Conservation (phyloP, 169 alveolate genomes). For the Babesia bigemina region DNA sequence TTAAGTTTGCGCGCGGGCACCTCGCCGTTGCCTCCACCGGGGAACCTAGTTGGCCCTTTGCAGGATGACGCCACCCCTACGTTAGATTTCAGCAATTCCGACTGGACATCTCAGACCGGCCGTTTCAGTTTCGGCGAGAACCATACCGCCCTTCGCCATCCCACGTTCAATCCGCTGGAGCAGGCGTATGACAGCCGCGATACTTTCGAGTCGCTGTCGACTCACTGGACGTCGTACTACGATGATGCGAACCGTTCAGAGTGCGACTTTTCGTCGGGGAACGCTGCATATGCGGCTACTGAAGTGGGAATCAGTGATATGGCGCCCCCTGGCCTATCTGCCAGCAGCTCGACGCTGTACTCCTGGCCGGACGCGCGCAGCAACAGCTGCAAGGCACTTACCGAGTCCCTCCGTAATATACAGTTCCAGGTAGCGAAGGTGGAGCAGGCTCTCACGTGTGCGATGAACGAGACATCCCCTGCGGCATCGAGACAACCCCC, state of each 20-base stretch:
- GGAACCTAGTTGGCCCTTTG: too few species aligned
- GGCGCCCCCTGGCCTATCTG: too few species aligned
- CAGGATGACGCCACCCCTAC: neutral
- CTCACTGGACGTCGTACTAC: neutral
- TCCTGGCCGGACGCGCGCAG: neutral
- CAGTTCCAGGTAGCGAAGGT: neutral
- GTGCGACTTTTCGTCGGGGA: neutral
- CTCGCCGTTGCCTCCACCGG: neutral
- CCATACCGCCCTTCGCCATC: neutral
- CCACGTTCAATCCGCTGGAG: too few species aligned
- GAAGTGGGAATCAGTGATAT: too few species aligned
- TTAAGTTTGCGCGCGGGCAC: neutral
- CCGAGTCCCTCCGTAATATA: conserved; percentile 8
- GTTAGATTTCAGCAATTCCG: neutral
- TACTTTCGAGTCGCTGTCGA: neutral
- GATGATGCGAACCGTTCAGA: neutral
- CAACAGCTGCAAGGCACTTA: neutral
- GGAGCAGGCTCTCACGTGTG: neutral
- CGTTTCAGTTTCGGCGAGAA: neutral
- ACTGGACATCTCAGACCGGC: neutral
- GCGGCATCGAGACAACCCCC: too few species aligned
- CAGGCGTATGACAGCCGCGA: neutral
- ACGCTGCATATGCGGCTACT: too few species aligned
- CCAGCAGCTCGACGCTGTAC: neutral
- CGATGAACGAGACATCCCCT: neutral